Evolutionary conservation across 1,284 basidiomycete species (phyloP).

Genomic region (Heterobasidion occidentale): DNA sequence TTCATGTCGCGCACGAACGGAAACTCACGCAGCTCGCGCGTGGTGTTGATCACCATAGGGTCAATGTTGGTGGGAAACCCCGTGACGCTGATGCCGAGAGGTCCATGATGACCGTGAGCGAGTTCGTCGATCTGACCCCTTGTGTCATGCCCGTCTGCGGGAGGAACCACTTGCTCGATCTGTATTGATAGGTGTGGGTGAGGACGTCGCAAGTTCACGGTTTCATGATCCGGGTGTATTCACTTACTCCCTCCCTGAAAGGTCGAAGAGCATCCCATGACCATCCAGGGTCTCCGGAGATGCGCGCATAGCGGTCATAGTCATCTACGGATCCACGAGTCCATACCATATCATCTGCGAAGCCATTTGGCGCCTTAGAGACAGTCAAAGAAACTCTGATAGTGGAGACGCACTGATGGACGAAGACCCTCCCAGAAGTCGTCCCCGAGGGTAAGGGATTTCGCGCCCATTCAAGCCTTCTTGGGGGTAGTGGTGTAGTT

Average conservation of each 20-base stretch:
- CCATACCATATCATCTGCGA: slow-evolving; percentile 19
- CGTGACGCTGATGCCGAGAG: slow-evolving; percentile 21
- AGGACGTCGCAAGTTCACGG: background rate
- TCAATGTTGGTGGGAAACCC: slow-evolving; percentile 19
- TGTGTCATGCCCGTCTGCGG: slow-evolving; percentile 22
- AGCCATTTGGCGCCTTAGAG: background rate
- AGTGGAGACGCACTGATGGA: slow-evolving; percentile 5
- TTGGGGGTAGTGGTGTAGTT: slow-evolving; percentile 24
- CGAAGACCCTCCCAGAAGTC: slow-evolving; percentile 29
- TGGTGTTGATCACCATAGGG: slow-evolving; percentile 13
- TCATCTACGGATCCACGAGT: slow-evolving; percentile 22
- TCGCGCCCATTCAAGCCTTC: slow-evolving; percentile 14
- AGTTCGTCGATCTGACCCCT: slow-evolving; percentile 21
- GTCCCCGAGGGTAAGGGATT: slow-evolving; percentile 25
- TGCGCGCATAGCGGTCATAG: slow-evolving; percentile 18
- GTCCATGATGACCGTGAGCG: slow-evolving; percentile 23
- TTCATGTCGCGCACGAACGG: slow-evolving; percentile 27
- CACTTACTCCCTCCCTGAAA: slow-evolving; percentile 21
- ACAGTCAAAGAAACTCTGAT: background rate
- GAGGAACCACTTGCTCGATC: slow-evolving; percentile 22
- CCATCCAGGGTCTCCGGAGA: slow-evolving; percentile 23
- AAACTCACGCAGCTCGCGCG: slow-evolving; percentile 15
- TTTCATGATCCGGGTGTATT: background rate
- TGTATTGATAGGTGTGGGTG: slow-evolving; percentile 8
- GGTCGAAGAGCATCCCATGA: slow-evolving; percentile 18